These are phyloP conservation scores for Sungouiella blattae DNA, from an alignment of 805 yeast species.

Conservation along the genomic window DNA sequence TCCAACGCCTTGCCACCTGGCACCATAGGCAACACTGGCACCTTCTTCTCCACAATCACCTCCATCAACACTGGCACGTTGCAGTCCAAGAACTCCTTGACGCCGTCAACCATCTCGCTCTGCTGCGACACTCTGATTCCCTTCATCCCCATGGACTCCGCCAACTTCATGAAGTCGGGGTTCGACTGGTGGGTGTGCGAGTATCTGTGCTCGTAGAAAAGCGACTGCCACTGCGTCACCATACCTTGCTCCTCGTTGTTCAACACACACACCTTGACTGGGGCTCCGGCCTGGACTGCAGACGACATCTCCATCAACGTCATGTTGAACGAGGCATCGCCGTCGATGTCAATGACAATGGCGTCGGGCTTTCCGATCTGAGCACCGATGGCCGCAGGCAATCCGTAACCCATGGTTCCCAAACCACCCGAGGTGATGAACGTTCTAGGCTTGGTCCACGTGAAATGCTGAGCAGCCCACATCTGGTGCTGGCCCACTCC, in stretches of 20 bases:
- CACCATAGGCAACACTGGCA: conserved; percentile 97
- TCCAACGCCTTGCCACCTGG: conserved; percentile 94
- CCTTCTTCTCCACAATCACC: conserved; percentile 86
- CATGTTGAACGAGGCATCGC: conserved; percentile 99
- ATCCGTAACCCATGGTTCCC: conserved; percentile 98
- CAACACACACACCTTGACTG: conserved; percentile 82
- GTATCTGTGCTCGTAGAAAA: conserved; percentile 94
- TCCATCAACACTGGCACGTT: conserved; percentile 87
- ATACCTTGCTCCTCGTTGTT: conserved; percentile 99
- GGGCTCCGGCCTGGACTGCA: conserved; percentile 91
- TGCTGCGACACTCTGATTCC: conserved; percentile 73
- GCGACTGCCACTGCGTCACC: conserved; percentile 99
- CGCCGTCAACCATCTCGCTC: conserved; percentile 49
- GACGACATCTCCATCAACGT: conserved; percentile 88
- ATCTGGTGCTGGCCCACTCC: conserved; percentile 99
- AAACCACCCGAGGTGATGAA: conserved; percentile 98
- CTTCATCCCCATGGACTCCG: conserved; percentile 90
- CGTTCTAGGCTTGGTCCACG: conserved; percentile 89
- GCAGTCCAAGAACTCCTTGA: conserved; percentile 65
- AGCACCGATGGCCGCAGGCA: conserved; percentile 98
- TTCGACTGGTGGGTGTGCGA: conserved; percentile 97
- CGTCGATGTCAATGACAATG: conserved; percentile 93
- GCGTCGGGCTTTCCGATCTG: conserved; percentile 95
- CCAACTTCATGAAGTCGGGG: conserved; percentile 89
- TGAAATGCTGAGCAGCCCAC: conserved; percentile 99